Evolutionary conservation across 139 green algal genomes (phyloP).

Genomic region (Desmodesmus armatus): DNA sequence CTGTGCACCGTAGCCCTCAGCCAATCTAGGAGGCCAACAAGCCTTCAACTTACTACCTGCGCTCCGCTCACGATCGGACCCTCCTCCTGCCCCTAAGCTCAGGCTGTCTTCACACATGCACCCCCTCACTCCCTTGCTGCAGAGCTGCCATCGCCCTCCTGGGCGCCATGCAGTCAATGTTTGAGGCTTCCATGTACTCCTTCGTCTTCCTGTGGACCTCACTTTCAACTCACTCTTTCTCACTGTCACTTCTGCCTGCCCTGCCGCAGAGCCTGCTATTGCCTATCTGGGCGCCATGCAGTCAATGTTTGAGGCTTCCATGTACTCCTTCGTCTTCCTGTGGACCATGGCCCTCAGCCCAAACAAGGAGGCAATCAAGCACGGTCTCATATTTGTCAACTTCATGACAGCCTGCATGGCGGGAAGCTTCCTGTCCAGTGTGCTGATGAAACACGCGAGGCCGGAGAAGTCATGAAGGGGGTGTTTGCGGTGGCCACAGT

Average conservation of each 20-base stretch:
- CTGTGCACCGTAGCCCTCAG: no score
- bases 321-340: constrained; percentile 99
- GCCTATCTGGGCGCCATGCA: constrained; percentile 92
- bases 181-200: constrained; percentile 98
- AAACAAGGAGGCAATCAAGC: constrained; percentile 88
- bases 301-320: constrained; percentile 93
- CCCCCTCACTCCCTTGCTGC: neutral
- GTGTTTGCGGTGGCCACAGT: constrained; percentile 45
- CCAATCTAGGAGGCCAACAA: no score
- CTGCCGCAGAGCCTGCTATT: constrained; percentile 63
- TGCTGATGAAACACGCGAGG: constrained; percentile 29
- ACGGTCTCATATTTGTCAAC: constrained; percentile 96
- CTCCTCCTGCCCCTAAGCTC: neutral
- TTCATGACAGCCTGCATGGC: constrained; percentile 97
- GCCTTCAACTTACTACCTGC: no score
- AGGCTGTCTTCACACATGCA: constrained; percentile 35
- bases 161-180: constrained; percentile 93
- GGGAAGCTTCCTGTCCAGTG: constrained; percentile 73
- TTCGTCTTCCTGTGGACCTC: constrained; percentile 98
- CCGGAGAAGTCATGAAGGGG: constrained; percentile 75
- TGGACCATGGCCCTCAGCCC: constrained; percentile 94
- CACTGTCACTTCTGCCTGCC: no score
- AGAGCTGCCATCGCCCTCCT: constrained; percentile 77
- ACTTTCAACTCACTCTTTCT: no score
- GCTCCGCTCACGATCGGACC: no score